Percentiles rank a stretch among this genome's conserved stretches.
Conservation (phyloP, 441 rosid genomes). For the Syzygium malaccense region DNA sequence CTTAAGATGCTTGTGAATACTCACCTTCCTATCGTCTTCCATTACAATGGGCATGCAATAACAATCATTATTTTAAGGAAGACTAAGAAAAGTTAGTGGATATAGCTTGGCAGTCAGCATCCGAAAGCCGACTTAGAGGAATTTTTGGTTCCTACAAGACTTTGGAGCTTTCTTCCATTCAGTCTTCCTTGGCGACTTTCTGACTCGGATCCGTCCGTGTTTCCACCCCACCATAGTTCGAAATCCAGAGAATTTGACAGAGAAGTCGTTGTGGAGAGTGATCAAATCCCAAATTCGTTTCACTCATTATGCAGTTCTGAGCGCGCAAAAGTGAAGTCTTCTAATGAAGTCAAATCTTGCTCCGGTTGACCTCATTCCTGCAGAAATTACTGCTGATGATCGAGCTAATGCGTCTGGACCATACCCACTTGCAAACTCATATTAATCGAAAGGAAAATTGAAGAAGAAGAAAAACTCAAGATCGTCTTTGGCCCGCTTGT, state of each 20-base stretch:
- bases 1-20: not conserved
- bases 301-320: not conserved
- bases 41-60: not conserved
- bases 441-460: not conserved
- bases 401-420: not conserved
- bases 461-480: not conserved
- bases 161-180: not conserved
- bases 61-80: not conserved
- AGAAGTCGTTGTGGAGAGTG: not conserved
- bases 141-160: not conserved
- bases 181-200: not conserved
- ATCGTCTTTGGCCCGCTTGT: not conserved
- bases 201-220: not conserved
- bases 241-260: not conserved
- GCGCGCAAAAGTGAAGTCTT: not conserved
- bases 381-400: not conserved
- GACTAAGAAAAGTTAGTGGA: not conserved
- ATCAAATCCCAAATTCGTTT: not conserved
- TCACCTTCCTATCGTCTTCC: not conserved
- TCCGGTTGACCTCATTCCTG: not conserved
- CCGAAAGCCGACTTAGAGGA: not conserved
- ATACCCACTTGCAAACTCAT: not conserved
- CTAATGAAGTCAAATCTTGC: not conserved
- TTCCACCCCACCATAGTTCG: accelerated
- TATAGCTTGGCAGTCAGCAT: too few species aligned